These are phyloP conservation scores for Aspergillus fructus DNA, from an alignment of 2,329 filamentous ascomycete species.

Conservation along the genomic window DNA sequence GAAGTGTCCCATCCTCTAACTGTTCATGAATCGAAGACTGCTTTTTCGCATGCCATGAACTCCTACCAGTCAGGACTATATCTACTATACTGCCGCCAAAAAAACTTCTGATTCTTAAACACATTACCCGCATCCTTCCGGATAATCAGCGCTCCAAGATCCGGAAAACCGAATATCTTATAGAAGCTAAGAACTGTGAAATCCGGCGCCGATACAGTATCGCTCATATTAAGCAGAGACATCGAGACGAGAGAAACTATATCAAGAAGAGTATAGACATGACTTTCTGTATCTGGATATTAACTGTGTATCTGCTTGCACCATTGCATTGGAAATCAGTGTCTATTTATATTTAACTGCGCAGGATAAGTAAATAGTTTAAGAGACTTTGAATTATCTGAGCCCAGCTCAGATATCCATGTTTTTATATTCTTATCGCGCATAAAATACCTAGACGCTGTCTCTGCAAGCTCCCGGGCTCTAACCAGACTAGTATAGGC, in stretches of 20 bases:
- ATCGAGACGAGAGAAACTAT: slow-evolving; percentile 80
- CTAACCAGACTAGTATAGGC: slow-evolving; percentile 87
- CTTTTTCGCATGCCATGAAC: slow-evolving; percentile 82
- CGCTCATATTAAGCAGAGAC: slow-evolving; percentile 68
- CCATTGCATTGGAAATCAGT: slow-evolving; percentile 72
- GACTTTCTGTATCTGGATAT: slow-evolving; percentile 18
- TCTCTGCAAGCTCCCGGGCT: slow-evolving; percentile 67
- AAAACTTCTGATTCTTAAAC: slow-evolving; percentile 72
- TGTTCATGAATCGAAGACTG: slow-evolving; percentile 70
- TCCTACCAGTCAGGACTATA: slow-evolving; percentile 74
- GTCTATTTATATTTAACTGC: slow-evolving; percentile 91
- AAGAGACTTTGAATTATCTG: slow-evolving; percentile 19
- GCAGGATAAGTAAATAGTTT: slow-evolving; percentile 77
- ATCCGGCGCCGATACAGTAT: slow-evolving; percentile 66
- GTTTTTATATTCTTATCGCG: slow-evolving; percentile 60
- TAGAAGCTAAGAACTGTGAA: slow-evolving; percentile 88
- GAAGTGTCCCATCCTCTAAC: slow-evolving; percentile 87
- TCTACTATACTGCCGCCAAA: slow-evolving; percentile 94
- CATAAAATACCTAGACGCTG: slow-evolving; percentile 63
- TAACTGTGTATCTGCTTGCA: slow-evolving; percentile 47
- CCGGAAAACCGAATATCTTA: slow-evolving; percentile 97
- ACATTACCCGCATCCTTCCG: slow-evolving; percentile 66
- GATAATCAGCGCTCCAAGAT: slow-evolving; percentile 82
- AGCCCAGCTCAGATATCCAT: slow-evolving; percentile 57
- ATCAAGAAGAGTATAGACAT: slow-evolving; percentile 72